Conservation (phyloP, 2,329 filamentous ascomycete species). For the Calonectria naviculata region DNA sequence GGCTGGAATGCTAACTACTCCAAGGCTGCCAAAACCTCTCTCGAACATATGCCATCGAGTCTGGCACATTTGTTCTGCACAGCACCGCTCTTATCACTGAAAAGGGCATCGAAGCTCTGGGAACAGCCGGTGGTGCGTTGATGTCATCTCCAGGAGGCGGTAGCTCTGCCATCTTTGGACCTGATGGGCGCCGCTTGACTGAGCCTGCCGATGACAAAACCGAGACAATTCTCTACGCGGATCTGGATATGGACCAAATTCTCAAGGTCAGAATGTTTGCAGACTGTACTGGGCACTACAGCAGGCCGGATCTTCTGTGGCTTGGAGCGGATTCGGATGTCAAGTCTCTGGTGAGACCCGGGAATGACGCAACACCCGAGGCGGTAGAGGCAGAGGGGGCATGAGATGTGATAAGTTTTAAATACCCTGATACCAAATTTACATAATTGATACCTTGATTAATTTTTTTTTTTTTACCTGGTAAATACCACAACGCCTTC, state of each 20-base stretch:
- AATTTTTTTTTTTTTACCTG: not conserved
- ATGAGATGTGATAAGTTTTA: not conserved
- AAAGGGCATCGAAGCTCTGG: not conserved
- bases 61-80: constrained; percentile 11
- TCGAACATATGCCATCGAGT: constrained; percentile 18
- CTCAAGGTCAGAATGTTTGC: constrained; percentile 1
- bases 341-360: not conserved
- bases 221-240: not conserved
- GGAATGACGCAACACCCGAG: not conserved
- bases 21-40: constrained; percentile 12
- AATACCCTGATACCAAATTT: not conserved
- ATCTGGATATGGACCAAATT: constrained; percentile 13
- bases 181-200: constrained; percentile 11
- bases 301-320: constrained; percentile 18
- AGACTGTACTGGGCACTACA: constrained; percentile 8
- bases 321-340: constrained; percentile 4
- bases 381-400: not conserved
- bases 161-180: constrained; percentile 8
- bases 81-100: constrained; percentile 3
- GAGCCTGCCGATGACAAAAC: not conserved
- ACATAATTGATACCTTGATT: not conserved
- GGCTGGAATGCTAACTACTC: not conserved
- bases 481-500: too few relatives aligned
- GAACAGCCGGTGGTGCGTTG: not conserved
- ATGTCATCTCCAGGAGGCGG: constrained; percentile 10